Percentiles rank a stretch among this genome's conserved stretches.
phyloP scores from a whole-genome alignment of 176 grass and related monocot genomes.

The Canna indica region DNA sequence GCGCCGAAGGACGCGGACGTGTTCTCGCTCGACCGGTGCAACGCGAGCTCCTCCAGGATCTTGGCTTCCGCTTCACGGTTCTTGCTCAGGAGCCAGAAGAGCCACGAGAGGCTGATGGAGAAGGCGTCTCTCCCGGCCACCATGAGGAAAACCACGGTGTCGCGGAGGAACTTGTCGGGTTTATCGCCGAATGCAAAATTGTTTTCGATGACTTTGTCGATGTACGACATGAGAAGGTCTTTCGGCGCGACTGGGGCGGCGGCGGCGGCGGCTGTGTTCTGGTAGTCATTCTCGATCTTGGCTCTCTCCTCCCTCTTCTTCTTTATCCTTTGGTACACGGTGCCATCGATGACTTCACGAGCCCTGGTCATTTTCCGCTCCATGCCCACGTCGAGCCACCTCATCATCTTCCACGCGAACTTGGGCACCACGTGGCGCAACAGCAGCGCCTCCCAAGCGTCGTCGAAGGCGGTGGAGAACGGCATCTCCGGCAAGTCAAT shows the following conservation, averaged over 20 bases:
- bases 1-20: slow-evolving; percentile 7
- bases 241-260: not conserved
- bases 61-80: slow-evolving; percentile 44
- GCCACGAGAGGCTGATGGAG: slow-evolving; percentile 52
- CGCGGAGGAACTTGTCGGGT: slow-evolving; percentile 42
- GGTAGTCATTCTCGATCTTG: not conserved
- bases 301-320: slow-evolving; percentile 23
- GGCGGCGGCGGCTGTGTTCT: not conserved
- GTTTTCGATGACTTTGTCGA: slow-evolving; percentile 30
- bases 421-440: slow-evolving; percentile 43
- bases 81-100: slow-evolving; percentile 63
- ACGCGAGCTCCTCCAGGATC: slow-evolving; percentile 48
- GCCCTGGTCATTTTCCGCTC: slow-evolving; percentile 48
- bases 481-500: slow-evolving; percentile 23
- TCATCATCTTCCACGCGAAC: slow-evolving; percentile 43
- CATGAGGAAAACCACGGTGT: slow-evolving; percentile 66
- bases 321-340: slow-evolving; percentile 31
- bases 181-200: slow-evolving; percentile 6
- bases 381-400: slow-evolving; percentile 41
- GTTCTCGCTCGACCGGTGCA: slow-evolving; percentile 8
- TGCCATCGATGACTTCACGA: slow-evolving; percentile 32
- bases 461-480: slow-evolving; percentile 43
- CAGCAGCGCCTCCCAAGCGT: slow-evolving; percentile 40
- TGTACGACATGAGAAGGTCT: slow-evolving; percentile 51
- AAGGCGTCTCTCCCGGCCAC: slow-evolving; percentile 69